Evolutionary conservation across 2,329 filamentous ascomycete genomes (phyloP), one percentile per base, ranked within the genome.

Genomic region (Venturia pyrina): DNA sequence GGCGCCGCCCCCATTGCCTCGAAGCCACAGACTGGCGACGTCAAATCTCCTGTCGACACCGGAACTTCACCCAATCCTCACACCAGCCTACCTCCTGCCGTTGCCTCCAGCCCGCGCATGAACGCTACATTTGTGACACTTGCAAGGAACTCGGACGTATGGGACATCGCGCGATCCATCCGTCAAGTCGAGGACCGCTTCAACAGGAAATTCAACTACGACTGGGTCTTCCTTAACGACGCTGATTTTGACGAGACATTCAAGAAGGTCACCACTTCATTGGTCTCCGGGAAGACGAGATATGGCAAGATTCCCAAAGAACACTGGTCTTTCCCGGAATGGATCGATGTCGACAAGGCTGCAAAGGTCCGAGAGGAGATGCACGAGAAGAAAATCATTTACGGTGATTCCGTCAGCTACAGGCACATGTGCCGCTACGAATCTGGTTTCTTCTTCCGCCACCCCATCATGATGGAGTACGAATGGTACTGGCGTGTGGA

Each of bases 401-500:
- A 99, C 75, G 95, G 95, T 68, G 95, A 98, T 78, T 96, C 92
- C 13, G 80, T 96, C 79, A 96, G 91, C 80, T 99, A 99, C 82
- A 88, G 95, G 69, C 96, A 99, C 82, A 99, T 99, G 95, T 99
- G 95, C 79, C 91, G 95, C 69, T 99, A 96, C 75, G 95, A 99
- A 79, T 98, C 93, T 8, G 95, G 95, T 48, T 99, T 99, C 84
- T 99, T 99, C 84, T 99, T 98, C 86, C 91, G 89, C 68, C 95
- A 99, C 77, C 85, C 87, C 40, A 80, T 97, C 70, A 93, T 99
- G 90, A 80, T 90, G 77, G 92, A 98, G 76, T 99, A 96, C 78
- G 95, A 99, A 75, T 99, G 91, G 86, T 99, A 99, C 85, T 99
- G 95, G 95, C 91, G 96, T 71, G 95, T 99, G 17, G 95, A 99